phyloP scores from a whole-genome alignment of 768 basidiomycete genomes.

The Clavulina sp. region DNA sequence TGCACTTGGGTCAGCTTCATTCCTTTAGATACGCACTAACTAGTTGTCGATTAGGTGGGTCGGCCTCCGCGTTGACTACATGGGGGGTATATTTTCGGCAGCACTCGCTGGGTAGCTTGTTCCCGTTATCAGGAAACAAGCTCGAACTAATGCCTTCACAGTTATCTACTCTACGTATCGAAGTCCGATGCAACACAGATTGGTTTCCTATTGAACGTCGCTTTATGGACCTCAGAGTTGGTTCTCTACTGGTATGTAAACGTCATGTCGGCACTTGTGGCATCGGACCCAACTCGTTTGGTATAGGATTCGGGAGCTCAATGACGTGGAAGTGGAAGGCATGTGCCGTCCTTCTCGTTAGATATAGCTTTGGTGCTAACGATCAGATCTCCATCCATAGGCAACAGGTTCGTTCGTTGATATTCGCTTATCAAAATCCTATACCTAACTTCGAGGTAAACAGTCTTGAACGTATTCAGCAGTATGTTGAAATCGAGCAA shows the following conservation, averaged over 20 bases:
- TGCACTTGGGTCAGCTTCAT: too few relatives aligned
- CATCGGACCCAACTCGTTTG: background rate
- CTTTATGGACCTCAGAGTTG: slow-evolving; percentile 36
- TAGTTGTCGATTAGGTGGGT: slow-evolving; percentile 25
- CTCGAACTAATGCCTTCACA: too few relatives aligned
- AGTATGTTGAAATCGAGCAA: slow-evolving; percentile 39
- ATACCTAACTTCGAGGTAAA: slow-evolving; percentile 6
- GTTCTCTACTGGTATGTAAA: slow-evolving; percentile 25
- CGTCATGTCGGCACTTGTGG: background rate
- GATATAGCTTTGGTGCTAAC: background rate
- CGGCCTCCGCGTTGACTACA: slow-evolving; percentile 35
- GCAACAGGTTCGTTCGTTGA: slow-evolving; percentile 22
- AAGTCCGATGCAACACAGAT: slow-evolving; percentile 22
- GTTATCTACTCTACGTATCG: too few relatives aligned
- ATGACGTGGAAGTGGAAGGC: slow-evolving; percentile 31
- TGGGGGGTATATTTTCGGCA: slow-evolving; percentile 39
- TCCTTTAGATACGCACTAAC: background rate
- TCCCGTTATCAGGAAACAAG: background rate
- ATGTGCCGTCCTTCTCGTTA: slow-evolving; percentile 3
- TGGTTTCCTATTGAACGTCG: slow-evolving; percentile 27
- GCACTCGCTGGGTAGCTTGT: slow-evolving; percentile 36
- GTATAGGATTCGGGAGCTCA: slow-evolving; percentile 17
- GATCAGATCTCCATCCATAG: background rate
- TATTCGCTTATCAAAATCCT: slow-evolving; percentile 26
- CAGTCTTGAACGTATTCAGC: slow-evolving; percentile 33